Base-by-base conservation (phyloP, 2,329 filamentous ascomycete genomes). In the Cercospora sp. region DNA sequence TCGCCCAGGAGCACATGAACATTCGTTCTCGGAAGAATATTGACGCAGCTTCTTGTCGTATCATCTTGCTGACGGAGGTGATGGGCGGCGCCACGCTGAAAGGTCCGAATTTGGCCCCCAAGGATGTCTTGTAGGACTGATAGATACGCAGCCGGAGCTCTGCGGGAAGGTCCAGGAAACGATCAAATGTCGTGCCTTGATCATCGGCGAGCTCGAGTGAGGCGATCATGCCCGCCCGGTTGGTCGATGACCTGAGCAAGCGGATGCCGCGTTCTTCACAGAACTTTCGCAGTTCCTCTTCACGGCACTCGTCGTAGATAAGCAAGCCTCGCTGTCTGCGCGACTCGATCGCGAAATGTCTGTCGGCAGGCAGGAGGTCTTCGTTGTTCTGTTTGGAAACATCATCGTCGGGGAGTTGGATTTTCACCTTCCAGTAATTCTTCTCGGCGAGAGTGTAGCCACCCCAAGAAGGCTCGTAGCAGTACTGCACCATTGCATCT, bases 1-100 rank as follows among this genome's bases (percentile, higher is more conserved):
- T 61, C 30, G 9, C 37, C 37, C 16, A 45, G 32, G 43, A 53
- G 26, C 61, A 63, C 26, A 63, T 53, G 61, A 63, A 63, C 61
- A 53, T 51, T 3, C 45, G 61, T 16, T 63, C 40, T 63, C 61
- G 24, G 28, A 53, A 63, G 43, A 51, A 63, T 16, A 63, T 16
- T 13, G 24, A 63, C 18, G 45, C 40, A 34, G 43, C 45, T n/a
- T 63, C 61, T 26, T 51, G 26, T 26, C 61, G 60, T 24, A 30
- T 34, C 18, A 49, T 13, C 60, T 49, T 49, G 60, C 60, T 51
- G 6, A 62, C 60, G 13, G 60, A 21, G 21, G 40, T 51, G 34
- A 49, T 45, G 18, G 61, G 61, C 28, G 40, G 40, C 21, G 61
- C 40, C 7, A 28, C 59, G 28, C 18, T 24, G 59, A 21, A 61